Conservation (phyloP, 305 asterid genomes). For the Rubia tinctorum region DNA sequence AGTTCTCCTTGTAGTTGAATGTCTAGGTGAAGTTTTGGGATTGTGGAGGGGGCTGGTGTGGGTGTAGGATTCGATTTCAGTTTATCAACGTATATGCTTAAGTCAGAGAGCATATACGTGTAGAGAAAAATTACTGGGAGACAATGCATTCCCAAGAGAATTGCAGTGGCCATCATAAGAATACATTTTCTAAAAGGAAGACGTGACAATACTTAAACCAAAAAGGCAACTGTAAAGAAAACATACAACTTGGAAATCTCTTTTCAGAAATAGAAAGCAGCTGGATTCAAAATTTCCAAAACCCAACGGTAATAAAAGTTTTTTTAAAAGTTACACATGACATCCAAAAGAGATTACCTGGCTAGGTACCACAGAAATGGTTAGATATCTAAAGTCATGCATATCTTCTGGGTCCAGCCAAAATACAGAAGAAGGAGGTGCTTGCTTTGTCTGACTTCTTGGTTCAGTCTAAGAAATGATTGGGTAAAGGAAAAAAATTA, state of each 20-base stretch:
- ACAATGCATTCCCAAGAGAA: background rate
- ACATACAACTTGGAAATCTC: background rate
- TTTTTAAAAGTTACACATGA: background rate
- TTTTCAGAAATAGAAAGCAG: background rate
- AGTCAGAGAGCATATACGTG: background rate
- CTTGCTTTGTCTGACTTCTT: slow-evolving; percentile 98
- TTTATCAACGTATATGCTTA: no score
- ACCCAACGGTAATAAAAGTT: background rate
- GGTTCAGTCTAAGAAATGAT: slow-evolving; percentile 78
- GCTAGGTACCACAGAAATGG: slow-evolving; percentile 96
- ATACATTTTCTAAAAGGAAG: background rate
- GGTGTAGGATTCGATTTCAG: no score
- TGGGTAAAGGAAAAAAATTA: slow-evolving; percentile 18
- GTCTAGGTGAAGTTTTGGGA: no score
- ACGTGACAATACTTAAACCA: background rate
- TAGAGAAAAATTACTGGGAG: background rate
- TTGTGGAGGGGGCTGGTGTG: no score
- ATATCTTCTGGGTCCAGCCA: slow-evolving; percentile 89
- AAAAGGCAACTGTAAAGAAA: background rate
- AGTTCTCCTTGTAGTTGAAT: no score
- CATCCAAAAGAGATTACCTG: slow-evolving; percentile 52
- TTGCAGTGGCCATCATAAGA: background rate
- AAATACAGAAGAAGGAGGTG: slow-evolving; percentile 93
- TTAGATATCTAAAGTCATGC: slow-evolving; percentile 83
- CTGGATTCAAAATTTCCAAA: background rate